A percentile compares a stretch with the other conserved stretches of the same genome.
Evolutionary conservation across 768 basidiomycete species (phyloP).

Genomic region (Pleurotus eryngii): DNA sequence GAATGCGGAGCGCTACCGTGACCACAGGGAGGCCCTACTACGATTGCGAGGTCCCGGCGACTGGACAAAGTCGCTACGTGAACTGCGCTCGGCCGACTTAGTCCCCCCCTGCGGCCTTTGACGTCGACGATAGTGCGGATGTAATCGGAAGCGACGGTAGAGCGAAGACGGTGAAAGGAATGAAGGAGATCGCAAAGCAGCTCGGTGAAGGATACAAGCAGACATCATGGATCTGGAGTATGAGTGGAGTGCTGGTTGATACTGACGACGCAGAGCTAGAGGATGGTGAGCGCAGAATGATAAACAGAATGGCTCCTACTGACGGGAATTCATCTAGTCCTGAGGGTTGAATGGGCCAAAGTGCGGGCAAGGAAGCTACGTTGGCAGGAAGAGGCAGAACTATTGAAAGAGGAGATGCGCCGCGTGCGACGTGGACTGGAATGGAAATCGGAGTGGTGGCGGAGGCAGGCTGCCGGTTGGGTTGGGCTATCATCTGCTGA

Average conservation of each 20-base stretch:
- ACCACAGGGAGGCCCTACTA: too few species aligned
- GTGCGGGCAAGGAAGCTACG: neutral
- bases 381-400: conserved; percentile 7
- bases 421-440: conserved; percentile 1
- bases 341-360: conserved; percentile 3
- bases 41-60: too few species aligned
- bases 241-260: neutral
- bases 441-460: conserved; percentile 8
- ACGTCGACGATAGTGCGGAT: too few species aligned
- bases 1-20: too few species aligned
- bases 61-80: too few species aligned
- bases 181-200: neutral
- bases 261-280: neutral
- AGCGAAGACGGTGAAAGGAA: neutral
- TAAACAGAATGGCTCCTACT: too few species aligned
- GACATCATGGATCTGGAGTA: conserved; percentile 10
- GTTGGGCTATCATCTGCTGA: too few species aligned
- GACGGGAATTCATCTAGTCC: too few species aligned
- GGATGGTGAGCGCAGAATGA: too few species aligned
- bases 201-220: neutral
- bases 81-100: too few species aligned
- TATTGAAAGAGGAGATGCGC: conserved; percentile 8
- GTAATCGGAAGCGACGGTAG: too few species aligned
- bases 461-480: neutral
- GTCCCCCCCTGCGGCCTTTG: too few species aligned